These are phyloP conservation scores for Metschnikowia bowlesiae DNA, from an alignment of 805 yeast species.

Conservation along the genomic window DNA sequence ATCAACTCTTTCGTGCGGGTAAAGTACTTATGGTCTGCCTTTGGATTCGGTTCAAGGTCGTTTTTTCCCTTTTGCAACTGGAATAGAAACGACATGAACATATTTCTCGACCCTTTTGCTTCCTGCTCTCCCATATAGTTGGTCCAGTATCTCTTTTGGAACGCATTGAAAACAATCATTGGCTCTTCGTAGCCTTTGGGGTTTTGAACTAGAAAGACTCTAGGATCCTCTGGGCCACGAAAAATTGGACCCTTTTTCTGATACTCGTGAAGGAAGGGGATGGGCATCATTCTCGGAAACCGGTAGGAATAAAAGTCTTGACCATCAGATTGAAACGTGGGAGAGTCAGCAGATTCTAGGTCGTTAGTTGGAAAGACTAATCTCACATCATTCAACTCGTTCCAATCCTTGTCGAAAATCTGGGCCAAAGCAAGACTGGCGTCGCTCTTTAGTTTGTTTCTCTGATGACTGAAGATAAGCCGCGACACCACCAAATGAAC, in stretches of 20 bases:
- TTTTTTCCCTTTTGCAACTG: slow-evolving; percentile 13
- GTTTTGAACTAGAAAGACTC: slow-evolving; percentile 33
- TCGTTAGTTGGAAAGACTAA: slow-evolving; percentile 23
- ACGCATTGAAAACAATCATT: slow-evolving; percentile 39
- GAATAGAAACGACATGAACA: slow-evolving; percentile 16
- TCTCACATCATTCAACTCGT: slow-evolving; percentile 18
- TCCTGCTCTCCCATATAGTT: neutral
- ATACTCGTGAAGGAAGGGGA: slow-evolving; percentile 14
- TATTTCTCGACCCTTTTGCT: neutral
- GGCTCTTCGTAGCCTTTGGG: slow-evolving; percentile 42
- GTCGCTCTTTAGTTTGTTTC: slow-evolving; percentile 15
- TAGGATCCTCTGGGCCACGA: slow-evolving; percentile 51
- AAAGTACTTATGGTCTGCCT: slow-evolving; percentile 4
- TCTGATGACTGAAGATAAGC: slow-evolving; percentile 15
- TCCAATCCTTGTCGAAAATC: slow-evolving; percentile 20
- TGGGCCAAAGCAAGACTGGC: slow-evolving; percentile 20
- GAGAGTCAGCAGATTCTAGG: slow-evolving; percentile 1
- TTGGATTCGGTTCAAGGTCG: slow-evolving; percentile 1
- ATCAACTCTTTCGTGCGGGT: slow-evolving; percentile 9
- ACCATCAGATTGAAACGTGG: slow-evolving; percentile 5
- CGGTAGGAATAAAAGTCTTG: slow-evolving; percentile 5
- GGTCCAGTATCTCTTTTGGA: slow-evolving; percentile 10
- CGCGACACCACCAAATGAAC: slow-evolving; percentile 21
- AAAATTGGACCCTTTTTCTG: slow-evolving; percentile 13
- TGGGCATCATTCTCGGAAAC: slow-evolving; percentile 10